These are phyloP conservation scores for Euphrasia arctica DNA, from an alignment of 305 asterid species.

Conservation along the genomic window DNA sequence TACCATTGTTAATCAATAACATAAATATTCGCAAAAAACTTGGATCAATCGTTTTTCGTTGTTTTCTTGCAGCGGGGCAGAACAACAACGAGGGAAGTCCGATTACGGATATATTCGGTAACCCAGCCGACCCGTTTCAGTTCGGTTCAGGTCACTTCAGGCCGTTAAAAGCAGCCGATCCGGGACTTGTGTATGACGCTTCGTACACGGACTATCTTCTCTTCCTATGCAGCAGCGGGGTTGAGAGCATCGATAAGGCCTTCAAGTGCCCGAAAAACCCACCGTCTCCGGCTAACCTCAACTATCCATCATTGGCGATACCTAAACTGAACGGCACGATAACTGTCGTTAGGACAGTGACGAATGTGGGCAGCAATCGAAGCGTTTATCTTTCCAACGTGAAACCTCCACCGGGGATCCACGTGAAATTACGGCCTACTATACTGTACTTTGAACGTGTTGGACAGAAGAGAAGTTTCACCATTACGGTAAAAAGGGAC, in stretches of 20 bases:
- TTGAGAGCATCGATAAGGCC: background rate
- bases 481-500: slow-evolving; percentile 48
- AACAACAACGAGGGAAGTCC: slow-evolving; percentile 32
- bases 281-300: slow-evolving; percentile 41
- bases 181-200: slow-evolving; percentile 84
- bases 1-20: too few species aligned
- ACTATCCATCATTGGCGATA: slow-evolving; percentile 75
- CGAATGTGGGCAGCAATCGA: slow-evolving; percentile 58
- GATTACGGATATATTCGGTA: slow-evolving; percentile 56
- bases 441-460: slow-evolving; percentile 40
- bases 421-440: slow-evolving; percentile 53
- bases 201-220: slow-evolving; percentile 18
- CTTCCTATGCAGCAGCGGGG: slow-evolving; percentile 10
- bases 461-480: slow-evolving; percentile 57
- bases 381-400: slow-evolving; percentile 51
- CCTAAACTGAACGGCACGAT: slow-evolving; percentile 47
- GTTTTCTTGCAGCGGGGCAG: slow-evolving; percentile 43
- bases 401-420: slow-evolving; percentile 61
- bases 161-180: slow-evolving; percentile 86
- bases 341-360: slow-evolving; percentile 56
- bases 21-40: background rate
- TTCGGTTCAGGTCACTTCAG: slow-evolving; percentile 81
- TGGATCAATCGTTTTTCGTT: background rate
- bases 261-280: slow-evolving; percentile 46
- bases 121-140: slow-evolving; percentile 74